Evolutionary conservation across 2,329 filamentous ascomycete genomes (phyloP).

Genomic region (Xylaria sp.): DNA sequence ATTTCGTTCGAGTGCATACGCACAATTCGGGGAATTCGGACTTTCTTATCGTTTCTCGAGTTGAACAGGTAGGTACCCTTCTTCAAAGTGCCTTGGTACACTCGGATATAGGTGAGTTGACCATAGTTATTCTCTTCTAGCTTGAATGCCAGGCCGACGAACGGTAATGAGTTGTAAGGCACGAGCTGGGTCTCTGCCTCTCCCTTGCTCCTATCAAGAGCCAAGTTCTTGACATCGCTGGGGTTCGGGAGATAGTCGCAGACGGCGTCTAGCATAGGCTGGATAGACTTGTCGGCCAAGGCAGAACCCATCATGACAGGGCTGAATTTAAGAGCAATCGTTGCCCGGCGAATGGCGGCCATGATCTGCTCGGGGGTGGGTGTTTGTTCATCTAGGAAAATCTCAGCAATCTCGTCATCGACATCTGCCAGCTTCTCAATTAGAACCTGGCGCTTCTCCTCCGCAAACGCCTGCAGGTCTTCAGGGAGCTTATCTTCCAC

Average conservation of each 20-base stretch:
- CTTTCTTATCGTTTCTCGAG: constrained; percentile 91
- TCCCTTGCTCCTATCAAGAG: constrained; percentile 78
- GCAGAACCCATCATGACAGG: constrained; percentile 97
- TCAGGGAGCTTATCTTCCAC: constrained; percentile 81
- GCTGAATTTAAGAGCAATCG: constrained; percentile 87
- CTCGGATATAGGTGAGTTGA: constrained; percentile 96
- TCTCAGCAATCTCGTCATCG: constrained; percentile 95
- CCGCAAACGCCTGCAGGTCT: constrained; percentile 74
- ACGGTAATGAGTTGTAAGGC: constrained; percentile 90
- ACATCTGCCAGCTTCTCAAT: constrained; percentile 97
- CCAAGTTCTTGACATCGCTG: constrained; percentile 84
- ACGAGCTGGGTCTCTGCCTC: constrained; percentile 86
- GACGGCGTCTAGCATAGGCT: constrained; percentile 95
- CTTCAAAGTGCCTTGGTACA: constrained; percentile 90
- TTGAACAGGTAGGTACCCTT: constrained; percentile 94
- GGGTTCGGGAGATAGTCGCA: constrained; percentile 96
- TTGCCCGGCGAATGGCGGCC: constrained; percentile 87
- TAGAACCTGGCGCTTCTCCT: constrained; percentile 82
- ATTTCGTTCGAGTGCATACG: constrained; percentile 99
- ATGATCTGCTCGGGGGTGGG: constrained; percentile 86
- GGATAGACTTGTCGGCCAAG: constrained; percentile 90
- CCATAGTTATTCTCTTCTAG: constrained; percentile 98
- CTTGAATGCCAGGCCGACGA: constrained; percentile 97
- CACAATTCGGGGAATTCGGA: constrained; percentile 95
- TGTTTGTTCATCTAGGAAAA: constrained; percentile 86